Evolutionary conservation across 225 moss, liverwort and hornwort genomes (phyloP), one percentile per base, ranked within the genome.

Genomic region (Bryum argenteum): DNA sequence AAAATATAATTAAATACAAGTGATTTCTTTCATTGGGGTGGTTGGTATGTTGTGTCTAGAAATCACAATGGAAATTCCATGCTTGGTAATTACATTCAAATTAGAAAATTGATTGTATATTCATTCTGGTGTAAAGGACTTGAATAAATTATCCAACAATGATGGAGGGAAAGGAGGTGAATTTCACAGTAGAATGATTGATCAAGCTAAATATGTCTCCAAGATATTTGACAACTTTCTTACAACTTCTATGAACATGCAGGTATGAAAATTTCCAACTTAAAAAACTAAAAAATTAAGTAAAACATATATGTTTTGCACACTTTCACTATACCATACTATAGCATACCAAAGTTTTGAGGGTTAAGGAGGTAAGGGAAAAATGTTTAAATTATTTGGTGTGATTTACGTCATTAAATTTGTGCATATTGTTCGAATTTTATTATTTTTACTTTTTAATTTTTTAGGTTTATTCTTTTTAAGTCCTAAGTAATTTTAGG

Each of bases 191-290:
- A 42, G 9, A 74, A 65, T 65, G 45, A 45, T 70, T n/a, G 20
- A 71, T 61, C 19, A 26, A 0, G 16, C 59, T 1, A 52, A 58
- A 14, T 72, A 50, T 7, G 16, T 68, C 15, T 77, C 39, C 11
- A 74, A 69, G 22, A 48, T 26, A 40, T 56, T 50, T 64, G 51
- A 74, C n/a, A 74, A 44, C 37, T 58, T 70, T 5, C 1, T 79
- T 11, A 53, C 52, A 14, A 51, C 22, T 6, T 70, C 33, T 1
- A 64, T 58, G n/a, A 64, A 64, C 0, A 37, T 64, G 63, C 0
- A 74, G 1, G 57, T 47, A 24, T 13, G 33, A 33, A 33, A 33
- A 33, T 33, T 33, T 33, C 33, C 5, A 33, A 33, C 0, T 1
- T 0, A 11, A 23, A 42, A 67, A 15, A 8, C 9, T 1, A 16